These are phyloP conservation scores for Chaetomium sp. DNA, from an alignment of 2,329 filamentous ascomycete genomes.

Conservation along the genomic window DNA sequence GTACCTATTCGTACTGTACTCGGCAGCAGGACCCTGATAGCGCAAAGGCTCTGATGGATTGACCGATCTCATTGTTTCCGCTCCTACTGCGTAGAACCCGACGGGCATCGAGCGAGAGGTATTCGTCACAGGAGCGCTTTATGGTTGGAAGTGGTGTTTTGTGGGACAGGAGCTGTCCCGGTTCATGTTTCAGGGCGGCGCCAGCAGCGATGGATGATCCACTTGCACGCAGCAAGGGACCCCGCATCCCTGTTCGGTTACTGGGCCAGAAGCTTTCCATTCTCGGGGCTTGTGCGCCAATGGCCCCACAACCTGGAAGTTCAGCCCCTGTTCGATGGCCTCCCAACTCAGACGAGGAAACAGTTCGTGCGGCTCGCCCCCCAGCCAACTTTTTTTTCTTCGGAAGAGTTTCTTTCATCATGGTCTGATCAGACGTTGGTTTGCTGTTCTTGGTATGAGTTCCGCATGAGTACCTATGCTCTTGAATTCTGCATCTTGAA, in stretches of 20 bases:
- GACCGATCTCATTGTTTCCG: neutral
- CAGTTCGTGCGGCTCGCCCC: neutral
- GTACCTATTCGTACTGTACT: no score
- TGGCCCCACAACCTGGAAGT: conserved; percentile 1
- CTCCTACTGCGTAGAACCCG: no score
- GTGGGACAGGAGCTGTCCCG: conserved; percentile 18
- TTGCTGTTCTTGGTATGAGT: neutral
- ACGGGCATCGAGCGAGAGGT: neutral
- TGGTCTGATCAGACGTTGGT: neutral
- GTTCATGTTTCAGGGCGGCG: conserved; percentile 24
- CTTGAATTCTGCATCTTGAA: neutral
- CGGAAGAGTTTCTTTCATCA: neutral
- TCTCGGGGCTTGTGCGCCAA: conserved; percentile 1
- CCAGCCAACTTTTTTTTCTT: neutral
- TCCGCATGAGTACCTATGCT: neutral
- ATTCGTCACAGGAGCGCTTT: neutral
- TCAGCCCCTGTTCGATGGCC: conserved; percentile 4
- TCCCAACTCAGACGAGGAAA: conserved; percentile 2
- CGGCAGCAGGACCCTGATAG: neutral
- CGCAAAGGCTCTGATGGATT: neutral
- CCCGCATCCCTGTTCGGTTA: conserved; percentile 21
- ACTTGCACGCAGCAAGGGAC: conserved; percentile 9
- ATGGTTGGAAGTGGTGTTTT: conserved; percentile 6
- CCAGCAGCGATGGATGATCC: conserved; percentile 4
- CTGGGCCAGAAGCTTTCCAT: conserved; percentile 27